Conservation (phyloP, 2,329 filamentous ascomycete species). For the Aureobasidium sp. region DNA sequence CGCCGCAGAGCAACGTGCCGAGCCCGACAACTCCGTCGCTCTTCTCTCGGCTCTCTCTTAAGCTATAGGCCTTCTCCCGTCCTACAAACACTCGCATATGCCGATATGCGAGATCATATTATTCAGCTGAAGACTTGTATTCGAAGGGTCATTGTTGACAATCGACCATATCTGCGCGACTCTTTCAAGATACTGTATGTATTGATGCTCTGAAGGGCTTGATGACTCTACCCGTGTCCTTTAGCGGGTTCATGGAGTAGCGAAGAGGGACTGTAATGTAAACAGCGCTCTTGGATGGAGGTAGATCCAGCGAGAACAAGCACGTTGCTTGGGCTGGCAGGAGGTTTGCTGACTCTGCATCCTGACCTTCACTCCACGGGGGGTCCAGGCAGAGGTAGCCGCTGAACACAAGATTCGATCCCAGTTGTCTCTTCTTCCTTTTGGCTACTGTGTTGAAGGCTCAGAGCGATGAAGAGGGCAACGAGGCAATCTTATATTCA, state of each 20-base stretch:
- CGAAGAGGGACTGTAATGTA: no score
- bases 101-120: background rate
- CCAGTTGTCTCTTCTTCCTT: no score
- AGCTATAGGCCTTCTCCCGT: background rate
- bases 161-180: background rate
- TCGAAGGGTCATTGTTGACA: no score
- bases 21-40: slow-evolving; percentile 4
- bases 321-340: background rate
- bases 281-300: background rate
- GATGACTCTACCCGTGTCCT: background rate
- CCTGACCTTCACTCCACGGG: no score
- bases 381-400: background rate
- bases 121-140: background rate
- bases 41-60: background rate
- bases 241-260: background rate
- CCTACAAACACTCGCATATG: background rate
- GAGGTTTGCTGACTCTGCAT: no score
- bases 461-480: background rate
- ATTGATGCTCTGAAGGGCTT: background rate
- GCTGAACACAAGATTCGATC: no score
- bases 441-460: background rate
- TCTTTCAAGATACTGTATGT: no score
- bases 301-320: background rate
- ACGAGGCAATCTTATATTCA: background rate
- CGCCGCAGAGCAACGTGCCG: background rate